Base-by-base conservation (phyloP, 1,139 yeast genomes). In the Saccharomycopsis hybrid region DNA sequence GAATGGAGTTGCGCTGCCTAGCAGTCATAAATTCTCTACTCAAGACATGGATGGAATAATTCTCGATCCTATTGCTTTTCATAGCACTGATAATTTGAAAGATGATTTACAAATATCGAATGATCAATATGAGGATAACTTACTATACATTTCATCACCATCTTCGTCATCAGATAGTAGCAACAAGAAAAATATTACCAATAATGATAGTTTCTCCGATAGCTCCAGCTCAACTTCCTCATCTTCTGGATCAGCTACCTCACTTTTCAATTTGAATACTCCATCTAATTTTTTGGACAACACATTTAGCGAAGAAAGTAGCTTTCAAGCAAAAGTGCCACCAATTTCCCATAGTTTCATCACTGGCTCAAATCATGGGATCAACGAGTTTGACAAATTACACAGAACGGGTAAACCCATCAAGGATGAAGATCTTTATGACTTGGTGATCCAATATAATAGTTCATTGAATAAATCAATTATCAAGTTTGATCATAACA, bases 401-500 rank as follows among this genome's bases (percentile, higher is more conserved):
- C 43, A 43, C 13, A 29, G 25, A 5, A 39, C 28, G 4, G 47
- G 43, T 3, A 33, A 33, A 18, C 41, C 47, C 7, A 42, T 44
- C 25, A 47, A 36, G 18, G 50, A 47, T n/a, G 39, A 32, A 18
- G 33, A 30, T 24, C 35, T 51, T 7, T 18, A 41, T n/a, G 40
- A 41, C 5, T 32, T 51, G 33, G 28, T 51, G 2, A 27, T 33
- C 7, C 44, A 47, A 29, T 50, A 50, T 33, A 50, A 48, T 39
- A 27, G 29, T 5, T 37, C 51, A n/a, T 29, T 39, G 42, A 37
- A 47, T 18, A 52, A 61, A 52, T 65, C 78, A 0, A 65, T 62
- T 11, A 57, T 85, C n/a, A 66, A 72, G 2, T 83, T 77, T 65
- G 62, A 68, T 1, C 68, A 73, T 53, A 50, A 60, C 9, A 84